Conservation (phyloP, 495 filamentous ascomycete species). For the Hypoxylon crocopeplum region DNA sequence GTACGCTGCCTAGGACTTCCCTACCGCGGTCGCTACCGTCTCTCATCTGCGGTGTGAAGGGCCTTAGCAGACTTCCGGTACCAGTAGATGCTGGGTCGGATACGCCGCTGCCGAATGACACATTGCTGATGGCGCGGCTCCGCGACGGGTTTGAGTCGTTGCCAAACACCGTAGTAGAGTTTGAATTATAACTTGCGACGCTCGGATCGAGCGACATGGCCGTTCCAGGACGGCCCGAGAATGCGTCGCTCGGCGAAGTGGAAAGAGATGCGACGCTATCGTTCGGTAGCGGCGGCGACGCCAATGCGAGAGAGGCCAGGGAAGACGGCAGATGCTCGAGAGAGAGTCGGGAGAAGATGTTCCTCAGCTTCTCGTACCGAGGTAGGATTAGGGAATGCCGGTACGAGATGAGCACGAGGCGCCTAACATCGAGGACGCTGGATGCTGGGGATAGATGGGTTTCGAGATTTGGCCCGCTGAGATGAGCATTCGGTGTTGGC, state of each 20-base stretch:
- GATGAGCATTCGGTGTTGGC: slow-evolving; percentile 22
- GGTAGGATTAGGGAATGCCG: slow-evolving; percentile 87
- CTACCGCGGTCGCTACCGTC: slow-evolving; percentile 45
- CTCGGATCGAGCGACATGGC: slow-evolving; percentile 75
- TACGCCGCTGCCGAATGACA: slow-evolving; percentile 66
- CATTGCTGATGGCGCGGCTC: slow-evolving; percentile 84
- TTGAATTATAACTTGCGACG: slow-evolving; percentile 75
- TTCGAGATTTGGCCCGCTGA: slow-evolving; percentile 13
- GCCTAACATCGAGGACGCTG: slow-evolving; percentile 78
- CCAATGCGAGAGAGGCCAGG: slow-evolving; percentile 52
- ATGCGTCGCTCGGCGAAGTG: slow-evolving; percentile 43
- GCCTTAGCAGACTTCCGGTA: slow-evolving; percentile 57
- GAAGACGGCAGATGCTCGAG: slow-evolving; percentile 80
- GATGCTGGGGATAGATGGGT: slow-evolving; percentile 48
- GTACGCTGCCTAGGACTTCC: slow-evolving; percentile 43
- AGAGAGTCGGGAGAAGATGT: slow-evolving; percentile 87
- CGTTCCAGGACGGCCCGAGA: slow-evolving; percentile 63
- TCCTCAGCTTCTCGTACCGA: slow-evolving; percentile 82
- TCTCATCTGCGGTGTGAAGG: slow-evolving; percentile 58
- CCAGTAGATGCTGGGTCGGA: slow-evolving; percentile 49
- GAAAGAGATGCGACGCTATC: slow-evolving; percentile 53
- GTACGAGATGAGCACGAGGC: slow-evolving; percentile 87
- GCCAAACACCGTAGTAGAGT: slow-evolving; percentile 72
- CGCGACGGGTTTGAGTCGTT: slow-evolving; percentile 62
- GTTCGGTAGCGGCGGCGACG: slow-evolving; percentile 45